A percentile compares a stretch with the other conserved stretches of the same genome.
Conservation (phyloP, 2,329 filamentous ascomycete species). For the Pestalotiopsis sp. region DNA sequence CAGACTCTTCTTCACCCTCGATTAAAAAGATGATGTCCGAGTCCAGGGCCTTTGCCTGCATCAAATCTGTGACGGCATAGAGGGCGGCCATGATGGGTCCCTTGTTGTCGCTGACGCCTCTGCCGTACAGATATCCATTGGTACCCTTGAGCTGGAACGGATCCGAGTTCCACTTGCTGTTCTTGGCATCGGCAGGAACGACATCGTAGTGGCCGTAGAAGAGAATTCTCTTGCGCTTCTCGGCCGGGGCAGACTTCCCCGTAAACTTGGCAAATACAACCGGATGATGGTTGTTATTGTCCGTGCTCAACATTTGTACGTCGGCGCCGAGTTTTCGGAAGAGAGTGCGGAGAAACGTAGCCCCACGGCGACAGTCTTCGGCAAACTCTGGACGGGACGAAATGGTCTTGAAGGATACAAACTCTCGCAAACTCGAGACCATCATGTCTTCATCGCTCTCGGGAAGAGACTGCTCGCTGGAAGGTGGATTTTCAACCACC, state of each 20-base stretch:
- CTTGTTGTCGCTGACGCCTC: slow-evolving; percentile 98
- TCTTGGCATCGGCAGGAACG: slow-evolving; percentile 82
- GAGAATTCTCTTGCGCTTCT: slow-evolving; percentile 79
- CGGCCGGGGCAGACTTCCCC: slow-evolving; percentile 68
- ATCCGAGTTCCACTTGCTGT: slow-evolving; percentile 81
- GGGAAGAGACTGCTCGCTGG: slow-evolving; percentile 34
- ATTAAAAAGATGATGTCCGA: slow-evolving; percentile 94
- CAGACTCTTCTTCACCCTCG: slow-evolving; percentile 95
- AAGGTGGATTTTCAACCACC: slow-evolving; percentile 63
- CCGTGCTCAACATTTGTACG: slow-evolving; percentile 86
- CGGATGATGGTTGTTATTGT: slow-evolving; percentile 75
- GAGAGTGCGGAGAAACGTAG: slow-evolving; percentile 84
- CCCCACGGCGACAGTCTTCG: slow-evolving; percentile 89
- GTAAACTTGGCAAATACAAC: slow-evolving; percentile 91
- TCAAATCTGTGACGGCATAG: slow-evolving; percentile 88
- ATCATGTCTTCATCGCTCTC: slow-evolving; percentile 56
- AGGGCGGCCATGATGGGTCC: slow-evolving; percentile 92
- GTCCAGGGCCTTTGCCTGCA: slow-evolving; percentile 79
- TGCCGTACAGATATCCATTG: slow-evolving; percentile 91
- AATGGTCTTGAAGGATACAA: slow-evolving; percentile 89
- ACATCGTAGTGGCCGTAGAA: slow-evolving; percentile 99
- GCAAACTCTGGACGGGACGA: slow-evolving; percentile 85
- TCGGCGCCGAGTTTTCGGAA: slow-evolving; percentile 91
- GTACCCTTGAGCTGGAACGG: slow-evolving; percentile 89
- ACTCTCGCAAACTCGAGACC: slow-evolving; percentile 76